Conservation (phyloP, 2,329 filamentous ascomycete genomes). For the Cercospora janseana region DNA sequence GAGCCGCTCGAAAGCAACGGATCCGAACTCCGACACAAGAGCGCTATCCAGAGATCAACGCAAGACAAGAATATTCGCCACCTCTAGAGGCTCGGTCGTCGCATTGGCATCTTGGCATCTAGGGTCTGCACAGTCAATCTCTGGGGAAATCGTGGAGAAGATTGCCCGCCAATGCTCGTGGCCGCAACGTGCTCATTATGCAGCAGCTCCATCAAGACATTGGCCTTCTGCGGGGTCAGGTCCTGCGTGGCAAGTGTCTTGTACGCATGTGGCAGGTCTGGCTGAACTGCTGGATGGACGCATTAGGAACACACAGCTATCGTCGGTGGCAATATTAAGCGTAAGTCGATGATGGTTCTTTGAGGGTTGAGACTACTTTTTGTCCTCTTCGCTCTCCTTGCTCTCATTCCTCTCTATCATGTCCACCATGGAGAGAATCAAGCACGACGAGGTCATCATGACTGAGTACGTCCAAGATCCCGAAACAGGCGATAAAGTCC, state of each 20-base stretch:
- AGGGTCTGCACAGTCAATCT: neutral
- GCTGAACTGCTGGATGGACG: too few species aligned
- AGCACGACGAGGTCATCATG: neutral
- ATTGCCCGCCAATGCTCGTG: constrained; percentile 1
- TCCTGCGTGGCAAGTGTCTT: constrained; percentile 1
- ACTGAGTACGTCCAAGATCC: constrained; percentile 2
- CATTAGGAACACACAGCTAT: neutral
- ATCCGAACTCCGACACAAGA: neutral
- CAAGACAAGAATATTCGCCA: neutral
- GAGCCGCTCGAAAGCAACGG: neutral
- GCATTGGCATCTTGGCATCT: constrained; percentile 2
- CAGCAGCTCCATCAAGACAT: neutral
- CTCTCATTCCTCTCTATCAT: neutral
- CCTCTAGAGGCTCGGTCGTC: neutral
- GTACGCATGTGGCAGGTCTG: neutral
- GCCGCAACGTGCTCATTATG: neutral
- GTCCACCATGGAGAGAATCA: neutral
- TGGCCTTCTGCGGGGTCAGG: neutral
- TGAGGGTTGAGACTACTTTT: neutral
- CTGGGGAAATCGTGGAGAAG: constrained; percentile 4
- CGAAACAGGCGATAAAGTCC: neutral
- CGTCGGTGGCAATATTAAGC: neutral
- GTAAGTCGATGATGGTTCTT: neutral
- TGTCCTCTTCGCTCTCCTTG: neutral
- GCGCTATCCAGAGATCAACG: neutral